A percentile compares a stretch with the other conserved stretches of the same genome.
Evolutionary conservation across 257 asterid genomes (phyloP).

Genomic region (Verbena officinalis): DNA sequence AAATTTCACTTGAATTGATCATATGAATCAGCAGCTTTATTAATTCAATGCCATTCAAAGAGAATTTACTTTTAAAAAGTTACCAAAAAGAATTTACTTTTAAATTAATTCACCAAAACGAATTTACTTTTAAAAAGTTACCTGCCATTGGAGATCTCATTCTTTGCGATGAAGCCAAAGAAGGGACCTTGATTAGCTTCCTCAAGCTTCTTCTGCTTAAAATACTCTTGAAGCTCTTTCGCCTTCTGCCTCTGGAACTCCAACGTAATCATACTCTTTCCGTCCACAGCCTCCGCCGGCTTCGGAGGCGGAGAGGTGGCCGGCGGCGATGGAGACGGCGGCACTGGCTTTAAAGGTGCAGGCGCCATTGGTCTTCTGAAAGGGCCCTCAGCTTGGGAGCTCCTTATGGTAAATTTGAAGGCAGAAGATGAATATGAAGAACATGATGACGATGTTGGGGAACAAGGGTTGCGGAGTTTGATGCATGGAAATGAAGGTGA

Average conservation of each 20-base stretch:
- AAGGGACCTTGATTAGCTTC: conserved; percentile 88
- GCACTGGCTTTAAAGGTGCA: conserved; percentile 77
- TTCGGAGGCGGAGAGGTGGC: conserved; percentile 38
- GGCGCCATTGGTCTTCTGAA: conserved; percentile 87
- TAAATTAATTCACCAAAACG: neutral
- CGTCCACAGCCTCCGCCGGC: conserved; percentile 44
- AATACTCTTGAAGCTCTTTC: conserved; percentile 88
- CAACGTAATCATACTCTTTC: conserved; percentile 57
- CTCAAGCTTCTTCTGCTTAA: conserved; percentile 90
- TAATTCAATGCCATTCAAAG: neutral
- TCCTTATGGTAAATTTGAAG: conserved; percentile 62
- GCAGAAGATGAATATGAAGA: conserved; percentile 42
- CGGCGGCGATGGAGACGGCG: conserved; percentile 51
- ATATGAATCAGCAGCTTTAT: neutral
- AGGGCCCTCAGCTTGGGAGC: conserved; percentile 89
- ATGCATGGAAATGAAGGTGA: conserved; percentile 63
- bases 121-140: conserved; percentile 4
- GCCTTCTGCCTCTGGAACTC: conserved; percentile 98
- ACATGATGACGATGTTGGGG: conserved; percentile 34
- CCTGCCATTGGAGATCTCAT: conserved; percentile 97
- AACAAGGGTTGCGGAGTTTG: conserved; percentile 40
- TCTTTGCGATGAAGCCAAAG: conserved; percentile 88
- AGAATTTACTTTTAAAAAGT: neutral
- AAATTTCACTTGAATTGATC: conserved; percentile 34
- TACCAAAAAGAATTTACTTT: no score